Percentiles rank a stretch among this genome's conserved stretches.
These are phyloP conservation scores for Pyropia yezoensis DNA, from an alignment of 23 red algal species.

Conservation along the genomic window DNA sequence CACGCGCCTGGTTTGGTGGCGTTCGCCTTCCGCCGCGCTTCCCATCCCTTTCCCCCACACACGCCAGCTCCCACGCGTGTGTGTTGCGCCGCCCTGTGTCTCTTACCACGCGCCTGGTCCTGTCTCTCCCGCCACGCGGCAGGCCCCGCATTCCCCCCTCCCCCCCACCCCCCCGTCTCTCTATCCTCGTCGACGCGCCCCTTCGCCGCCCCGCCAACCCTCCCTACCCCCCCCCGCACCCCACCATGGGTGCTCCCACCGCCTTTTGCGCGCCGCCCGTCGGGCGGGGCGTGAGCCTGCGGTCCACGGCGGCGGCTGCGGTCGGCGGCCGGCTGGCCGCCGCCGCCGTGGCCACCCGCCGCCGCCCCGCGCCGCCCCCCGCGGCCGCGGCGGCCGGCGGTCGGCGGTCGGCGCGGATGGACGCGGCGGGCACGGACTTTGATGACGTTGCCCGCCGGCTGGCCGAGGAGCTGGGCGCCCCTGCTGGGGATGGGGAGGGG, in stretches of 20 bases:
- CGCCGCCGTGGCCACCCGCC: no score
- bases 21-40: no score
- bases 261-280: no score
- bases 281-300: no score
- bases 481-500: constrained; percentile 8
- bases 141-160: background rate
- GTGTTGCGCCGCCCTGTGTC: no score
- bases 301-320: no score
- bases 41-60: no score
- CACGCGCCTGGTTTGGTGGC: no score
- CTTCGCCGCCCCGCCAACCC: background rate
- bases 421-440: constrained; percentile 23
- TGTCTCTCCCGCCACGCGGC: background rate
- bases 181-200: background rate
- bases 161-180: background rate
- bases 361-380: no score
- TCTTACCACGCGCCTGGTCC: background rate
- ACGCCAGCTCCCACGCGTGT: no score
- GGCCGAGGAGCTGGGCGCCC: constrained; percentile 26
- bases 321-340: no score
- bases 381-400: background rate
- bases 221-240: background rate
- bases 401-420: constrained; percentile 1
- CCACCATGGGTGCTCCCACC: no score
- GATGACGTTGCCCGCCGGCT: constrained; percentile 52